phyloP scores from a whole-genome alignment of 192 early-diverging fungal species.

The Lobosporangium transversale region DNA sequence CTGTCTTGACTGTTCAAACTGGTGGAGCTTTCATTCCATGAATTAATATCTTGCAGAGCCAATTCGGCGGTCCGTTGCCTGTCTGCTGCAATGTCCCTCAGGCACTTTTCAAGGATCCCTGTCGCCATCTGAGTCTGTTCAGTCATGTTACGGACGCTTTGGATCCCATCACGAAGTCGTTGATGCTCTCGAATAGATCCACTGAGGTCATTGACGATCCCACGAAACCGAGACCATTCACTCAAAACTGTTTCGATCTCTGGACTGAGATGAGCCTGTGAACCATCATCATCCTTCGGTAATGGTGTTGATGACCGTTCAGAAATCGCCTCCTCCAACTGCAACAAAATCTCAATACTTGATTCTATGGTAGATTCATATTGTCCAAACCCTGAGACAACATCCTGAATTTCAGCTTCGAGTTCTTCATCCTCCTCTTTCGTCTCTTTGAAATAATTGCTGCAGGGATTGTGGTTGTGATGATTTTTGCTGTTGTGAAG shows the following conservation, averaged over 20 bases:
- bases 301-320: conserved; percentile 6
- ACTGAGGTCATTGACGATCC: conserved; percentile 18
- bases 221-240: conserved; percentile 30
- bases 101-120: conserved; percentile 29
- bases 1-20: conserved; percentile 16
- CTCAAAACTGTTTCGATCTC: conserved; percentile 20
- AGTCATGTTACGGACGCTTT: conserved; percentile 23
- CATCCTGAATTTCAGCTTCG: conserved; percentile 44
- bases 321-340: conserved; percentile 31
- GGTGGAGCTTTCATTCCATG: conserved; percentile 10
- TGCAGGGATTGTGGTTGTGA: not conserved
- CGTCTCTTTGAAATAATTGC: not conserved
- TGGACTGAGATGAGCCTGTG: conserved; percentile 8
- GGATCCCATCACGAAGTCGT: conserved; percentile 46
- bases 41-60: conserved; percentile 4
- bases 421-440: conserved; percentile 37
- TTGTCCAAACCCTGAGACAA: conserved; percentile 47
- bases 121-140: conserved; percentile 29
- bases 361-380: conserved; percentile 50
- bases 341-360: conserved; percentile 42
- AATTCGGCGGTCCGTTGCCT: conserved; percentile 11
- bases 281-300: not conserved
- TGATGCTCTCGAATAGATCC: conserved; percentile 44
- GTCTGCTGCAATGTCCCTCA: conserved; percentile 27
- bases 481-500: conserved; percentile 14